Percentiles rank a stretch among this genome's conserved stretches.
These are phyloP conservation scores for Fusarium nodosum DNA, from an alignment of 2,329 filamentous ascomycete genomes.

Conservation along the genomic window DNA sequence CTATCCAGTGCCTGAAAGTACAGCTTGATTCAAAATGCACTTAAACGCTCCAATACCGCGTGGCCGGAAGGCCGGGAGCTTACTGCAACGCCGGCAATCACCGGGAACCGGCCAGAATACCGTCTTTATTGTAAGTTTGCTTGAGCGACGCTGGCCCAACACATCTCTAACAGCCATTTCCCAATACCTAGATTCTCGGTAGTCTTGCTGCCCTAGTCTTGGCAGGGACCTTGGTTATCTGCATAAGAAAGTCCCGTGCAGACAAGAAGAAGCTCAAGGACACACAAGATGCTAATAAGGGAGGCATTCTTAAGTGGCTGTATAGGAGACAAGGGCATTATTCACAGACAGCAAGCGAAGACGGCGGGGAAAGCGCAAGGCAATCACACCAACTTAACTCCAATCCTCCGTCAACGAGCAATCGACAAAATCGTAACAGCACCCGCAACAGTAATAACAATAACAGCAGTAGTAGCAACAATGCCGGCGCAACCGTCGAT, in stretches of 20 bases:
- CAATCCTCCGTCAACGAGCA: constrained; percentile 34
- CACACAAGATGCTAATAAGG: constrained; percentile 38
- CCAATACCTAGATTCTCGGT: constrained; percentile 39
- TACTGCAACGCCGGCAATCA: constrained; percentile 22
- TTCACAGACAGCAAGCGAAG: constrained; percentile 51
- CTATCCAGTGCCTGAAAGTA: constrained; percentile 33
- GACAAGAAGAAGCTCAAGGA: constrained; percentile 38
- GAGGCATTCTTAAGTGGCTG: constrained; percentile 37
- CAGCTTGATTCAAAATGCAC: constrained; percentile 42
- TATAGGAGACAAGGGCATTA: constrained; percentile 45
- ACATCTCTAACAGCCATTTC: constrained; percentile 12
- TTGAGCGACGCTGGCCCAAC: background rate
- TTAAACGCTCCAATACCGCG: constrained; percentile 40
- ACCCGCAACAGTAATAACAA: constrained; percentile 19
- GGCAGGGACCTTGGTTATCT: constrained; percentile 29
- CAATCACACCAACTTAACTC: constrained; percentile 49
- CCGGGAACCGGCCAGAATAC: constrained; percentile 31
- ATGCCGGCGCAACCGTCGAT: constrained; percentile 68
- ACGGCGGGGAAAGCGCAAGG: constrained; percentile 45
- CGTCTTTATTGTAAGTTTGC: constrained; percentile 46
- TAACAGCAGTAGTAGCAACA: constrained; percentile 26
- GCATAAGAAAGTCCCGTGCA: constrained; percentile 17
- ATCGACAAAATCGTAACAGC: constrained; percentile 34
- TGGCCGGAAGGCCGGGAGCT: constrained; percentile 26
- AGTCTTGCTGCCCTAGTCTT: constrained; percentile 32